Percentiles rank a stretch among this genome's conserved stretches.
Conservation (phyloP, 352 stramenopile species). For the Discostella stelligera region DNA sequence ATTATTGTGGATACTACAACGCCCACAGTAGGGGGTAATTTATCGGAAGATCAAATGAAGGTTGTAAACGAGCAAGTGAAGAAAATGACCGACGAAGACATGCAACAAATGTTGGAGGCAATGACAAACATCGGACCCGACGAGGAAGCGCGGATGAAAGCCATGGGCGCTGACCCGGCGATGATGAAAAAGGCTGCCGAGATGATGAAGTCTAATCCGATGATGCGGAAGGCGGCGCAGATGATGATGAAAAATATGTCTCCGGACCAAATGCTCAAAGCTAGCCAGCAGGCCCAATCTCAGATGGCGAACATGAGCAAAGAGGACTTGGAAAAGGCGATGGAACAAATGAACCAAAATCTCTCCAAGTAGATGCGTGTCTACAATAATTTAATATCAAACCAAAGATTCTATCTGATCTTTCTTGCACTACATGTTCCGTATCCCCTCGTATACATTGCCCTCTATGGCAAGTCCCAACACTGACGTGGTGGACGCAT, state of each 20-base stretch:
- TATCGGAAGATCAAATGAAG: conserved; percentile 53
- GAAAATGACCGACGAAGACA: conserved; percentile 59
- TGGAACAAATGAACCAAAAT: conserved; percentile 41
- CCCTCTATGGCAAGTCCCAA: too few relatives aligned
- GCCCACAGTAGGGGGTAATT: conserved; percentile 38
- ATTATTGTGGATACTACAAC: conserved; percentile 3
- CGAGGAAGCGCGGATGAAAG: conserved; percentile 61
- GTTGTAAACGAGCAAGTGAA: conserved; percentile 56
- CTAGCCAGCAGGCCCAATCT: conserved; percentile 47
- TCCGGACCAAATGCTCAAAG: conserved; percentile 52
- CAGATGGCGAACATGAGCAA: conserved; percentile 57
- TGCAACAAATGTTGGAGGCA: conserved; percentile 53
- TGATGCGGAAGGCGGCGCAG: conserved; percentile 59
- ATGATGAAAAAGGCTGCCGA: conserved; percentile 62
- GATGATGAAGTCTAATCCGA: conserved; percentile 64
- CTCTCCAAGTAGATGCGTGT: too few relatives aligned
- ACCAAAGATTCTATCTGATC: too few relatives aligned
- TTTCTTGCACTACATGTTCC: too few relatives aligned
- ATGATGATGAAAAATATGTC: conserved; percentile 69
- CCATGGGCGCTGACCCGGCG: conserved; percentile 60
- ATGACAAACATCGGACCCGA: conserved; percentile 62
- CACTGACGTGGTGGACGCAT: too few relatives aligned
- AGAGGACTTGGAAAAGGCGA: conserved; percentile 51
- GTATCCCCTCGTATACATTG: too few relatives aligned
- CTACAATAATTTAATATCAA: too few relatives aligned